Conservation (phyloP, 2,329 filamentous ascomycete genomes). For the Dactylellina parvicollis region DNA sequence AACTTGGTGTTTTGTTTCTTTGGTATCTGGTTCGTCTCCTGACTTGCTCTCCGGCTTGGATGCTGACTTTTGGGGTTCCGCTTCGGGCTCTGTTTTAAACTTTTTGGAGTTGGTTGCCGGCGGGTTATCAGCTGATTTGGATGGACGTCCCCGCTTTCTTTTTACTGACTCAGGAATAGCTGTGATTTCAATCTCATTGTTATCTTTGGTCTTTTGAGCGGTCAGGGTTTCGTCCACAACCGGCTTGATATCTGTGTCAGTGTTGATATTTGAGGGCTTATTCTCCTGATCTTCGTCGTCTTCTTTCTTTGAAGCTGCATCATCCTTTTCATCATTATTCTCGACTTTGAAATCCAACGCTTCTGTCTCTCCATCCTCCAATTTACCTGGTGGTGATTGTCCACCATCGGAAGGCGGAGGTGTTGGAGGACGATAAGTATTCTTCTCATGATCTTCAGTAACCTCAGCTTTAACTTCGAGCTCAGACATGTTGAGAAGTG, state of each 20-base stretch:
- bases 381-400: not conserved
- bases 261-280: not conserved
- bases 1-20: not conserved
- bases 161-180: not conserved
- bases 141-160: conserved; percentile 33
- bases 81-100: conserved; percentile 7
- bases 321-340: not conserved
- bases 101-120: conserved; percentile 10
- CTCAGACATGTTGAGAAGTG: not conserved
- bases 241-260: not conserved
- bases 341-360: not conserved
- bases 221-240: not conserved
- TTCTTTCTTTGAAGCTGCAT: not conserved
- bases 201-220: not conserved
- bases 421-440: not conserved
- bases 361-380: not conserved
- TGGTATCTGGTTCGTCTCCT: not conserved
- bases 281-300: not conserved
- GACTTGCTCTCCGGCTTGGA: not conserved
- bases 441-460: not conserved
- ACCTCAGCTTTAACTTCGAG: not conserved
- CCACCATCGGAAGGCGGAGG: conserved; percentile 10
- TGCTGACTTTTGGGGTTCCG: not conserved
- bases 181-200: not conserved
- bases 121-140: not conserved